Base-by-base conservation (phyloP, 2,329 filamentous ascomycete species). In the Chaetomium strumarium region DNA sequence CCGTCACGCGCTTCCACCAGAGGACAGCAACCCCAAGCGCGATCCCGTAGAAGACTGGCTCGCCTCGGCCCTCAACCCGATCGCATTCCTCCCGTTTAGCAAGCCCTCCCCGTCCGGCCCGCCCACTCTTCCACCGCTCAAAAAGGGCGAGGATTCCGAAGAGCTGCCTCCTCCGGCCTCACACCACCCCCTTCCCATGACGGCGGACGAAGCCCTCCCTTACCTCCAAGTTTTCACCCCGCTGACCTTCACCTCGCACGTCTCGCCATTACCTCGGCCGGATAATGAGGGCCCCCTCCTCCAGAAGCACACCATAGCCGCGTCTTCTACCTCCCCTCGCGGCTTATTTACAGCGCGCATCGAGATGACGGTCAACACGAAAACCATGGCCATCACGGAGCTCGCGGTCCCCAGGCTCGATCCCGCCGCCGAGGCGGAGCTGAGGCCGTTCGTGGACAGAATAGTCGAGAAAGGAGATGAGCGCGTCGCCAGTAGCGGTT, bases 211-310 rank as follows among this genome's bases (percentile, higher is more conserved):
- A 55, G 80, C 86, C 46, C 69, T 86, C 2, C 81, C 85, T 0
- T 90, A 85, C 58, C 74, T 91, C 0, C 79, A 85, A 42, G 75
- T 85, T 9, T 90, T 93, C 61, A 86, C 81, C 0, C 81, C 85
- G 0, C 75, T 93, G 13, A 73, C 72, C 0, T 83, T 87, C 52
- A 74, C 75, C 0, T 84, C 82, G 0, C 75, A 69, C 0, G 71
- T 82, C 13, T 68, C 72, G 0, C 66, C 78, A 0, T 61, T 80
- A 2, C 73, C 77, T 0, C 61, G 58, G 40, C 65, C 7, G 55
- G 55, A 59, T 12, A 52, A 63, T 5, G 44, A 58, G 12, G 31
- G 11, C 16, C 68, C 72, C 0, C 55, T 76, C 0, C 64, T 77
- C 31, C 81, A 84, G 52, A 72, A 72, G 2, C 82, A 86, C 60